Conservation (phyloP, 306 rosid genomes). For the Cucurbita moschata region DNA sequence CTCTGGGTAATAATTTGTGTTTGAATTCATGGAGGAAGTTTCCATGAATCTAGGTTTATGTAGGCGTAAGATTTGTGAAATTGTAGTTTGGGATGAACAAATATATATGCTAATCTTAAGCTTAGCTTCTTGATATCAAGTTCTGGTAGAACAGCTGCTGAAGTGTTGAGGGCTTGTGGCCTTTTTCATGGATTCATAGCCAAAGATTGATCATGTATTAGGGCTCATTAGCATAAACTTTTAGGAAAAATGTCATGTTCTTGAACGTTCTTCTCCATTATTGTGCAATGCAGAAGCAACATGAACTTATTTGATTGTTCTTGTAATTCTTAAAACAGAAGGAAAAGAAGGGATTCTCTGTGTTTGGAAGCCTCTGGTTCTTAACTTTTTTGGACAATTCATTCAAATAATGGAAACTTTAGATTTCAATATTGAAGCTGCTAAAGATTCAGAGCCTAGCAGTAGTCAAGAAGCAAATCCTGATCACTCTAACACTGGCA, state of each 20-base stretch:
- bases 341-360: neutral
- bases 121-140: neutral
- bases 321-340: neutral
- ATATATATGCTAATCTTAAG: neutral
- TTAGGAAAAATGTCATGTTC: neutral
- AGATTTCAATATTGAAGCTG: constrained; percentile 46
- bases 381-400: neutral
- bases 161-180: neutral
- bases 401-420: constrained; percentile 29
- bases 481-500: constrained; percentile 33
- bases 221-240: neutral
- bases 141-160: neutral
- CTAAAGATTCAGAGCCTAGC: constrained; percentile 28
- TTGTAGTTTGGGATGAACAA: neutral
- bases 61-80: neutral
- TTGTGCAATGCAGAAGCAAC: neutral
- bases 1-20: neutral
- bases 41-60: neutral
- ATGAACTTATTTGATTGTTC: neutral
- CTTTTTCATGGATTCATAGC: neutral
- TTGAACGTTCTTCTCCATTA: neutral
- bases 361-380: neutral
- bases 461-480: constrained; percentile 36
- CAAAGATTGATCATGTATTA: neutral
- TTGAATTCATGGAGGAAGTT: neutral